Evolutionary conservation across 1,139 yeast species (phyloP), one percentile per base, ranked within the genome.

Genomic region (Hemisphaericaspora subhashii): DNA sequence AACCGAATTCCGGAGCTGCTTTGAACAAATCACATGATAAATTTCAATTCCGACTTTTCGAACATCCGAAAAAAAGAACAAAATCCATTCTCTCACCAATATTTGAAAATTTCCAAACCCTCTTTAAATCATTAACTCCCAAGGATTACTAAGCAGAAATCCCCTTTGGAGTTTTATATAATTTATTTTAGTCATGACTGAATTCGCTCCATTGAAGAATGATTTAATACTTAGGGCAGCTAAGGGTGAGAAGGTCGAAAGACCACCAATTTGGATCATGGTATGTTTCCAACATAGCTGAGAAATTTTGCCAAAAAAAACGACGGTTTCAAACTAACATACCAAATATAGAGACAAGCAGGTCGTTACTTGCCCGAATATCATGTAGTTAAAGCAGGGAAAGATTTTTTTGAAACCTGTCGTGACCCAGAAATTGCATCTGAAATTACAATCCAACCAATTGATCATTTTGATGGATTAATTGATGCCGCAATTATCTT

Each of bases 201-300:
- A 58, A 41, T 86, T 85, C 58, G 81, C 95, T 15, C 78, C 81
- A 16, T 70, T 90, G 58, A 80, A 89, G 64, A 92, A 92, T 66
- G 98, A 92, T 58, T 74, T 90, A 55, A 83, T 92, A 34, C 71
- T 92, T 47, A 74, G 98, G 54, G 97, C 98, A 3, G 97, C 98
- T 16, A 55, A 47, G 33, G 77, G 77, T 37, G 96, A 90, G 58
- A 69, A 69, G 50, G 97, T 92, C 35, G 98, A 92, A 65, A 81
- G 98, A 60, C 97, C 98, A 1, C 98, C 98, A 18, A 81, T 92
- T 45, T 92, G 98, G 98, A 86, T 92, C 52, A 92, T 92, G 98
- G 82, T 77, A 64, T 44, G 80, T 64, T 9, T 15, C 15, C 23
- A n/a, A 20, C 14, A 11, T 6, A 9, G 9, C 20, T n/a, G 22